These are phyloP conservation scores for Yarrowia sp. DNA, from an alignment of 805 yeast species.

Conservation along the genomic window DNA sequence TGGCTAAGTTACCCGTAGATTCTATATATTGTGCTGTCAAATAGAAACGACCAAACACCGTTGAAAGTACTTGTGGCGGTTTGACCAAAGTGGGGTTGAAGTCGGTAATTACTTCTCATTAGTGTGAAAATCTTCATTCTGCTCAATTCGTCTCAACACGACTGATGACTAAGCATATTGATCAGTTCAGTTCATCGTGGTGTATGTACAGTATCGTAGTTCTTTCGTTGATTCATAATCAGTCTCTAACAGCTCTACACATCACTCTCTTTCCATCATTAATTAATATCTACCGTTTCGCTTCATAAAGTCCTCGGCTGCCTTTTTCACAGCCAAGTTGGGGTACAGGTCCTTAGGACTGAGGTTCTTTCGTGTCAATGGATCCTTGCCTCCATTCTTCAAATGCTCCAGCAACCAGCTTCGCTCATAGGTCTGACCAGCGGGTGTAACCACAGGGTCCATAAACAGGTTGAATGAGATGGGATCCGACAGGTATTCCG, in stretches of 20 bases:
- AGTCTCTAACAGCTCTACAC: neutral
- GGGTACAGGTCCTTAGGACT: conserved; percentile 52
- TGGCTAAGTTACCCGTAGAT: too few relatives aligned
- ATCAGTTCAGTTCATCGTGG: too few relatives aligned
- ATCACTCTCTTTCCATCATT: neutral
- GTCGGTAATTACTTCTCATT: too few relatives aligned
- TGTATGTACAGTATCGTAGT: too few relatives aligned
- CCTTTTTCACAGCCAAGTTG: conserved; percentile 53
- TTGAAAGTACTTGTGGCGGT: too few relatives aligned
- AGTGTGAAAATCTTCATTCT: neutral
- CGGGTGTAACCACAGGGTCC: conserved; percentile 57
- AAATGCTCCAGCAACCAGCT: conserved; percentile 53
- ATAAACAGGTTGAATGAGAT: conserved; percentile 53
- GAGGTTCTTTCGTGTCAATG: conserved; percentile 53
- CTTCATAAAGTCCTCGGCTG: conserved; percentile 48
- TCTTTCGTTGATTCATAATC: too few relatives aligned
- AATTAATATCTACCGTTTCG: conserved; percentile 4
- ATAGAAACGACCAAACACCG: neutral
- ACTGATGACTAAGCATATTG: too few relatives aligned
- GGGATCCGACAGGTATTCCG: conserved; percentile 53
- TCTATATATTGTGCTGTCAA: too few relatives aligned
- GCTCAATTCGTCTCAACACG: too few relatives aligned
- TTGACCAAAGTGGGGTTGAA: neutral
- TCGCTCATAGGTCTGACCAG: conserved; percentile 56
- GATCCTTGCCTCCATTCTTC: conserved; percentile 52